Percentiles rank a stretch among this genome's conserved stretches.
phyloP scores from a whole-genome alignment of 2,329 filamentous ascomycete species.

The Trichoderma simmonsii region DNA sequence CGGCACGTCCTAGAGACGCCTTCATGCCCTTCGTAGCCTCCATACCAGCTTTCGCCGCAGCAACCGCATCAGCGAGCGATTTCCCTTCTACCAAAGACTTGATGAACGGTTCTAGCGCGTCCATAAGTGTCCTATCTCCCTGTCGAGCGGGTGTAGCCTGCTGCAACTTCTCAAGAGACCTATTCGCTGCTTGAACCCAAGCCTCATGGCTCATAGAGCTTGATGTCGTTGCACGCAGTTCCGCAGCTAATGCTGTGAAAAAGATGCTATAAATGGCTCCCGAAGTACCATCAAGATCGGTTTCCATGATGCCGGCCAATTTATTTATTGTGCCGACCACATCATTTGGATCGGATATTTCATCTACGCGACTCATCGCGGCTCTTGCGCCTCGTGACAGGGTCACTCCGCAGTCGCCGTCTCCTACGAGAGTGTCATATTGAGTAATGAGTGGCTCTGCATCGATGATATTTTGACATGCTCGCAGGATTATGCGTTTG shows the following conservation, averaged over 20 bases:
- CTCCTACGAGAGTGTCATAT: neutral
- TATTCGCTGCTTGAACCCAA: neutral
- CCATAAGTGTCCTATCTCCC: neutral
- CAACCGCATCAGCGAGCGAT: neutral
- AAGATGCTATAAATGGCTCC: neutral
- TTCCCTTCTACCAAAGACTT: neutral
- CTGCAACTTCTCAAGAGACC: neutral
- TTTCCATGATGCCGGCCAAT: neutral
- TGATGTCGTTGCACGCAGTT: neutral
- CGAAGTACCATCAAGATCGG: neutral
- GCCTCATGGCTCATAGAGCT: neutral
- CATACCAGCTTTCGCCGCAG: neutral
- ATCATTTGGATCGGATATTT: neutral
- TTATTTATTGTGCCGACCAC: neutral
- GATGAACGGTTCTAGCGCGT: neutral
- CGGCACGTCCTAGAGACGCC: neutral
- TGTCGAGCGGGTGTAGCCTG: neutral
- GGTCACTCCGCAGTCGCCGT: neutral
- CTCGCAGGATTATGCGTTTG: neutral
- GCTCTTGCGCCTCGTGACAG: neutral
- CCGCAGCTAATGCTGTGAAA: neutral
- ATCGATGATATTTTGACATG: neutral
- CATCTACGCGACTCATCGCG: neutral
- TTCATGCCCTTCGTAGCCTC: neutral
- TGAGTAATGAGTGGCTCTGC: neutral